These are phyloP conservation scores for Eimeria falciformis DNA, from an alignment of 169 alveolate species.

Conservation along the genomic window DNA sequence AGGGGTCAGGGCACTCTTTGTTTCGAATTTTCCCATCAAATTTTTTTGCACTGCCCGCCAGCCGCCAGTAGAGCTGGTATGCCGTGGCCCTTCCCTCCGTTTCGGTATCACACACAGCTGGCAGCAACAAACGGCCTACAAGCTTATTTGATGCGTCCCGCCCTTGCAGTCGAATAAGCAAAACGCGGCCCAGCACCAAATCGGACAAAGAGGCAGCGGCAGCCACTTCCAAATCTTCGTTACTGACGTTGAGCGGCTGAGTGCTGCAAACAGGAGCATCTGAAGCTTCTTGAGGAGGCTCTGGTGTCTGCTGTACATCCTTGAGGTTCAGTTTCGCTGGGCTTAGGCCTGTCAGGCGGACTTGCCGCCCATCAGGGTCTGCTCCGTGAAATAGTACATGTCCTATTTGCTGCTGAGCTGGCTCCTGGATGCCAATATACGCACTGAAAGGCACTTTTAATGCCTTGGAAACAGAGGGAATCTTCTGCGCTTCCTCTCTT, in stretches of 20 bases:
- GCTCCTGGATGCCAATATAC: not conserved
- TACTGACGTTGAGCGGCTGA: not conserved
- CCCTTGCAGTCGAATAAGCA: not conserved
- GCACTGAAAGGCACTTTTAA: not conserved
- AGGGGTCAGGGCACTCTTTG: too few relatives aligned
- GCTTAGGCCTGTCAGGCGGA: not conserved
- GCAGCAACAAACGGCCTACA: constrained; percentile 5
- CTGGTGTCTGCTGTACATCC: not conserved
- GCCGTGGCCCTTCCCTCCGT: not conserved
- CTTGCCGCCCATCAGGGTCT: not conserved
- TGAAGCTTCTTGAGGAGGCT: not conserved
- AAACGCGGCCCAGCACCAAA: not conserved
- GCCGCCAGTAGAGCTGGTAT: not conserved
- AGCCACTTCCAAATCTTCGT: constrained; percentile 13
- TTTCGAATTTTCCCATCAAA: too few relatives aligned
- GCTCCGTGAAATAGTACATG: not conserved
- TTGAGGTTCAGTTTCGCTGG: not conserved
- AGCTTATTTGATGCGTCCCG: not conserved
- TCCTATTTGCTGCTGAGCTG: not conserved
- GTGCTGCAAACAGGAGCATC: not conserved
- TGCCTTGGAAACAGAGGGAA: not conserved
- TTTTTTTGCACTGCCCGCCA: too few relatives aligned
- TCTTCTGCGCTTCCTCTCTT: constrained; percentile 14
- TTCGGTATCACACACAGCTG: not conserved
- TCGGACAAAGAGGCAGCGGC: constrained; percentile 18